Conservation (phyloP, 2,329 filamentous ascomycete genomes). For the Thelonectria rubi region DNA sequence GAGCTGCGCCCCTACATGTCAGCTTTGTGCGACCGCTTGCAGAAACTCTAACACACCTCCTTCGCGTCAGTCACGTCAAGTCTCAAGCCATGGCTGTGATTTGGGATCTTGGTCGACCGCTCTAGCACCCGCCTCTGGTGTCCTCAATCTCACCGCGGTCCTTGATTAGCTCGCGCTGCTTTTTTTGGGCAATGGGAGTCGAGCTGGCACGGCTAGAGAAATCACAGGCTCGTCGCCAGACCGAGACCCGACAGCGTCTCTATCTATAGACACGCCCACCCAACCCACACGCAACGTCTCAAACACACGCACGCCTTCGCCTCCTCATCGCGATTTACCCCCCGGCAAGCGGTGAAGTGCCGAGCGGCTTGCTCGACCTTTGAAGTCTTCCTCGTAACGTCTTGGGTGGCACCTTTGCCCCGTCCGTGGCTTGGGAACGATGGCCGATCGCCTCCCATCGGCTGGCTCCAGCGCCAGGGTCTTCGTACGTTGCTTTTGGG, state of each 20-base stretch:
- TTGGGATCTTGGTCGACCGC: not conserved
- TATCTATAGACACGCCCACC: not conserved
- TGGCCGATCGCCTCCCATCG: not conserved
- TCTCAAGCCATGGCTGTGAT: not conserved
- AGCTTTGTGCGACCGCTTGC: not conserved
- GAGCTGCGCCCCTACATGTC: conserved; percentile 10
- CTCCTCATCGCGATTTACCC: not conserved
- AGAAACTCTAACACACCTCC: conserved; percentile 1
- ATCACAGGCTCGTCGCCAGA: not conserved
- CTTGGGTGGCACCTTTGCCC: not conserved
- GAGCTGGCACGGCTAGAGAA: not conserved
- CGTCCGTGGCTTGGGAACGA: not conserved
- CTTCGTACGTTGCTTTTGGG: not conserved
- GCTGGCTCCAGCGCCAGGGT: not conserved
- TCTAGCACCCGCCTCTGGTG: not conserved
- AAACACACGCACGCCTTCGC: not conserved
- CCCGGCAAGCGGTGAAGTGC: not conserved
- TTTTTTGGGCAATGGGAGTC: not conserved
- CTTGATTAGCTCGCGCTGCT: not conserved
- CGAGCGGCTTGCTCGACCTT: not conserved
- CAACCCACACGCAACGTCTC: not conserved
- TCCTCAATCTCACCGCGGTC: not conserved
- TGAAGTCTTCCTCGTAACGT: not conserved
- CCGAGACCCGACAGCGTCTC: not conserved
- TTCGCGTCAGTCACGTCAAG: conserved; percentile 4